Percentiles rank a stretch among this genome's conserved stretches.
phyloP scores from a whole-genome alignment of 345 rosid species.

The Viola odorata region DNA sequence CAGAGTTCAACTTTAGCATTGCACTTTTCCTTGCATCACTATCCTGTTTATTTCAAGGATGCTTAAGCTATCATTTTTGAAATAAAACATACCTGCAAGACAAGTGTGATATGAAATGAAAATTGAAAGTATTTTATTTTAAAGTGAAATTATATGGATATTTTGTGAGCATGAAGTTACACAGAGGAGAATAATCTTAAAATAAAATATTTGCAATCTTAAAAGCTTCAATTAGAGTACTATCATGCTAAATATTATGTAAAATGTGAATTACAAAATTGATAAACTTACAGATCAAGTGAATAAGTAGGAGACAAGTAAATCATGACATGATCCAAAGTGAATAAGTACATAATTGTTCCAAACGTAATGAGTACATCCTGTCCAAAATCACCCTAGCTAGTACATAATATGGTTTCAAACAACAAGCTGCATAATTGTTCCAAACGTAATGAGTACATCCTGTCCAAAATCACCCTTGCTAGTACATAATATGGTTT shows the following conservation, averaged over 20 bases:
- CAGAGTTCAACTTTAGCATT: constrained; percentile 38
- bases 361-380: too few relatives aligned
- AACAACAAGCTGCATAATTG: too few relatives aligned
- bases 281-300: too few relatives aligned
- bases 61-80: constrained; percentile 3
- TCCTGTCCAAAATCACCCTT: too few relatives aligned
- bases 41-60: constrained; percentile 22
- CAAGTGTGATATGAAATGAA: constrained; percentile 6
- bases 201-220: background rate
- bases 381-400: too few relatives aligned
- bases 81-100: constrained; percentile 23
- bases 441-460: too few relatives aligned
- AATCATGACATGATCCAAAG: too few relatives aligned
- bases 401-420: too few relatives aligned
- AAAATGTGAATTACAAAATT: background rate
- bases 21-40: constrained; percentile 27
- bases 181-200: background rate
- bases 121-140: background rate
- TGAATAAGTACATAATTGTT: too few relatives aligned
- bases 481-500: too few relatives aligned
- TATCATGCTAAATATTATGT: background rate
- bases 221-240: background rate
- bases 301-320: too few relatives aligned
- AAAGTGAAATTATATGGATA: background rate
- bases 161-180: too few relatives aligned